phyloP scores from a whole-genome alignment of 176 grass and related monocot species.

The Tillandsia leiboldiana region DNA sequence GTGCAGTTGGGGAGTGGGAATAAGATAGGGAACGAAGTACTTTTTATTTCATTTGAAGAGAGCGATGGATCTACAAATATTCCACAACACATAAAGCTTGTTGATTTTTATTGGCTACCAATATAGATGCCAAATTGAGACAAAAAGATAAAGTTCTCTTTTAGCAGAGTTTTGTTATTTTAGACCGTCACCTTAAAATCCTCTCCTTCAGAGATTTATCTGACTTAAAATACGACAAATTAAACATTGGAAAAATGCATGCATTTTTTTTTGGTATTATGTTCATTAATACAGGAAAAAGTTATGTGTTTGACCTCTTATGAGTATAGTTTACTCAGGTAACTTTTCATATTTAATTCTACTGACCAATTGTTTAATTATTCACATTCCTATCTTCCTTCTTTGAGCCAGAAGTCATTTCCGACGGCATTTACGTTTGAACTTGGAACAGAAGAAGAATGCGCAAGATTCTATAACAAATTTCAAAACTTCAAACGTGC shows the following conservation, averaged over 20 bases:
- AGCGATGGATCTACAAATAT: no score
- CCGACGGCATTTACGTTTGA: constrained; percentile 87
- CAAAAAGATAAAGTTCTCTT: no score
- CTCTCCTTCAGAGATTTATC: no score
- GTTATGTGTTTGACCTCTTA: constrained; percentile 6
- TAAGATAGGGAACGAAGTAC: no score
- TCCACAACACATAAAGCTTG: no score
- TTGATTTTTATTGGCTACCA: no score
- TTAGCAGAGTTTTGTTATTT: no score
- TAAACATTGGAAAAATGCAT: neutral
- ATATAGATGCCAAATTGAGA: no score
- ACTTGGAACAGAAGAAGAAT: constrained; percentile 83
- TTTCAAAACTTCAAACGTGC: constrained; percentile 80
- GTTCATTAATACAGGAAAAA: neutral
- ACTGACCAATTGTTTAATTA: constrained; percentile 28
- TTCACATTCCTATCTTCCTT: constrained; percentile 27
- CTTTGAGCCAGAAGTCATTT: constrained; percentile 65
- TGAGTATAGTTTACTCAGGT: neutral
- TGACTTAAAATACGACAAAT: no score
- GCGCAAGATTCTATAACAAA: constrained; percentile 66
- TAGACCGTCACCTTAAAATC: no score
- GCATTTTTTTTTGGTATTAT: neutral
- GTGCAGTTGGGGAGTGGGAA: no score
- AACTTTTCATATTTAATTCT: constrained; percentile 21
- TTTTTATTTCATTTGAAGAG: no score